A percentile compares a stretch with the other conserved stretches of the same genome.
Evolutionary conservation across 345 rosid genomes (phyloP).

Genomic region (Eucalyptus curtisii): DNA sequence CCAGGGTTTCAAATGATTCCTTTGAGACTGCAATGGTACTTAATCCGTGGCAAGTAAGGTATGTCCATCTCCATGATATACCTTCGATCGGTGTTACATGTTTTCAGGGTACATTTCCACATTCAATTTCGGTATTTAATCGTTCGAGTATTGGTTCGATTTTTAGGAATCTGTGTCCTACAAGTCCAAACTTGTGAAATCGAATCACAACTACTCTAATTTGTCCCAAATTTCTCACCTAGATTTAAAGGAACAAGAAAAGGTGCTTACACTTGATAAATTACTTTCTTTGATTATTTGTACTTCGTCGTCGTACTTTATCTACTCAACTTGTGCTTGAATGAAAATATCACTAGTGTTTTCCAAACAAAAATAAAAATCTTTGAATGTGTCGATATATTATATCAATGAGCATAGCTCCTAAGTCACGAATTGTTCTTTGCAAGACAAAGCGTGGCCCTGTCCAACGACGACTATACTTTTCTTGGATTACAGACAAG

Average conservation of each 20-base stretch:
- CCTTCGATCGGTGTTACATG: too few species aligned
- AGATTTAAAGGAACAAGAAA: not conserved
- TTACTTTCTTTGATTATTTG: not conserved
- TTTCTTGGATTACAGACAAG: not conserved
- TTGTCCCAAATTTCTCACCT: not conserved
- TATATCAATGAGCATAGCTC: not conserved
- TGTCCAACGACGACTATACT: not conserved
- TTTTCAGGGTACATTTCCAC: fast-evolving
- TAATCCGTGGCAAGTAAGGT: too few species aligned
- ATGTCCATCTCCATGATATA: fast-evolving
- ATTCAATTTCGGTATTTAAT: fast-evolving
- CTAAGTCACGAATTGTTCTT: not conserved
- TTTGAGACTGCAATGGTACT: too few species aligned
- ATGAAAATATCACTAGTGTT: too few species aligned
- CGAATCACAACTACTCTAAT: not conserved
- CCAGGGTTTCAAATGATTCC: fast-evolving
- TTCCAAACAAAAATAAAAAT: not conserved
- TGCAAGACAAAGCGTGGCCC: not conserved
- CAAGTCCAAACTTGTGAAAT: not conserved
- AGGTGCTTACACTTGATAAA: not conserved
- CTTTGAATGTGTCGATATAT: not conserved
- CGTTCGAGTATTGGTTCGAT: fast-evolving
- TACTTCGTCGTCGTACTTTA: not conserved
- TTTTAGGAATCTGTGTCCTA: too few species aligned
- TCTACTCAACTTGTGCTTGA: too few species aligned